Evolutionary conservation across 1,284 basidiomycete genomes (phyloP), one percentile per base, ranked within the genome.

Genomic region (Phellopilus nigrolimitatus): DNA sequence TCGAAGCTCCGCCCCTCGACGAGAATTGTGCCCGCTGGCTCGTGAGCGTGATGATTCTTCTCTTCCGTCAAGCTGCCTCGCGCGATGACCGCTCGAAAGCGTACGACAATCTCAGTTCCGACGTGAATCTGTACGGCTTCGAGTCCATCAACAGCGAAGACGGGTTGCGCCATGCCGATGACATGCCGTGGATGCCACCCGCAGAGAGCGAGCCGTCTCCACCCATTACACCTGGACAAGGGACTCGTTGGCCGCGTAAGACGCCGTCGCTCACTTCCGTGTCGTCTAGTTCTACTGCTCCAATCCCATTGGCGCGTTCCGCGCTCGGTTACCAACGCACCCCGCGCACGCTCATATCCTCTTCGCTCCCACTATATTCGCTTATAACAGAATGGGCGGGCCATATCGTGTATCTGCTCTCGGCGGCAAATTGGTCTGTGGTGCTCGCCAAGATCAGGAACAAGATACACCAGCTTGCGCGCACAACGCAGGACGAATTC

Each of bases 21-120:
- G 93, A 95, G 57, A 76, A 78, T 37, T 86, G 91, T 57, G 92
- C 91, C n/a, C 82, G 82, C 63, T 92, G 94, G 62, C 75, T 93
- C 34, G 73, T 95, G 49, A 85, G 82, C 62, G 84, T 92, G 44
- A 83, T 93, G 78, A 77, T 91, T 19, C 70, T 87, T 39, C 91
- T 91, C 66, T 76, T 94, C 39, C 82, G 88, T 13, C 84, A 92
- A 63, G 83, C 84, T 0, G 74, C 81, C 1, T 70, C 76, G 25
- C 68, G 73, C 24, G 80, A 85, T 24, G 69, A 71, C 39, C 76
- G 82, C 10, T 70, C 86, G 15, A 74, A 76, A 62, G 79, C 82
- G 54, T 75, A 82, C n/a, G 76, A 78, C 17, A 80, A 76, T 57
- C 69, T 78, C 22, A 80, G 78, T 28, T 79, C 81, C 40, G 84